A percentile compares a stretch with the other conserved stretches of the same genome.
Evolutionary conservation across 208 protist species (phyloP).

Genomic region (Crithidia acanthocephali): DNA sequence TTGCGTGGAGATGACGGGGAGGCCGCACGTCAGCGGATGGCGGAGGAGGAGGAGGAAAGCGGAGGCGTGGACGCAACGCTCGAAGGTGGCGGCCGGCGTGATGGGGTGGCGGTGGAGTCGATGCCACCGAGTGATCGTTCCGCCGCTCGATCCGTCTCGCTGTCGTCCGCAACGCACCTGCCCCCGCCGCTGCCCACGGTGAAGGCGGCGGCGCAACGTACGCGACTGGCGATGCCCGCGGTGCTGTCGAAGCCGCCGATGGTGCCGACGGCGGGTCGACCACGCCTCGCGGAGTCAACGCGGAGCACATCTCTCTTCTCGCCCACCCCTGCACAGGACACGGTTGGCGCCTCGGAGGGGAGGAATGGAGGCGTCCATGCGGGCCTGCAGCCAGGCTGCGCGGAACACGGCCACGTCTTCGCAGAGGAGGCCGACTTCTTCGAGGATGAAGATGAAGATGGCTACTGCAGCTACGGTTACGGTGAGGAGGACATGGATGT

Average conservation of each 20-base stretch:
- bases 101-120: too few relatives aligned
- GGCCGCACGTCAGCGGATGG: too few relatives aligned
- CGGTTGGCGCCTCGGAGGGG: neutral
- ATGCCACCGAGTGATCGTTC: neutral
- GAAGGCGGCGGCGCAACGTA: neutral
- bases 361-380: neutral
- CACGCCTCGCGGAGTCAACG: neutral
- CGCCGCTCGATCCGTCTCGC: neutral
- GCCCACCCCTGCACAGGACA: neutral
- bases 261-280: neutral
- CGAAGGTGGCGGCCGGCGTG: too few relatives aligned
- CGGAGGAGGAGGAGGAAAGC: too few relatives aligned
- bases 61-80: too few relatives aligned
- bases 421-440: conserved; percentile 8
- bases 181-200: neutral
- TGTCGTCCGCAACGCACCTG: neutral
- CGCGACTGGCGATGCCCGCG: conserved; percentile 9
- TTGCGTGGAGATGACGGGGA: neutral
- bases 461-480: conserved; percentile 34
- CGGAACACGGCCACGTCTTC: neutral
- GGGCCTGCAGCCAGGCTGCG: neutral
- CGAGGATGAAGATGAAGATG: conserved; percentile 18
- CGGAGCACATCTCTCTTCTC: neutral
- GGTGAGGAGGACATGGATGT: conserved; percentile 18
- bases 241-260: conserved; percentile 30